Percentiles rank a stretch among this genome's conserved stretches.
phyloP scores from a whole-genome alignment of 129 eudicot species.

The Glebionis coronaria region DNA sequence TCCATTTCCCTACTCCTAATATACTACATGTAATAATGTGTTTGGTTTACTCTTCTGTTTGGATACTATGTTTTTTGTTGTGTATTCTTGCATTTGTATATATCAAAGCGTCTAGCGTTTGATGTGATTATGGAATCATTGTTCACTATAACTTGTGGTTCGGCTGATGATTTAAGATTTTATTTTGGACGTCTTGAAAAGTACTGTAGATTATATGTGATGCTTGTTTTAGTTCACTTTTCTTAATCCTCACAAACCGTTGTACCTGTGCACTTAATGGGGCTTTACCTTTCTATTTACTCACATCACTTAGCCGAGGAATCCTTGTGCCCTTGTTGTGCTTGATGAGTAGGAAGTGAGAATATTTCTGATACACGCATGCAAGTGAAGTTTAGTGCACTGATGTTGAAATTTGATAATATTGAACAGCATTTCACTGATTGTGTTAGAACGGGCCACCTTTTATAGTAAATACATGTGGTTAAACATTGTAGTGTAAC shows the following conservation, averaged over 20 bases:
- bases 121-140: background rate
- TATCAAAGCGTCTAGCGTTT: conserved; percentile 23
- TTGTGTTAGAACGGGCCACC: no score
- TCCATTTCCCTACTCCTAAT: background rate
- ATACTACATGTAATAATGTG: conserved; percentile 30
- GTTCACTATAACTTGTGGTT: conserved; percentile 1
- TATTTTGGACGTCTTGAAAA: background rate
- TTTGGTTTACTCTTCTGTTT: conserved; percentile 21
- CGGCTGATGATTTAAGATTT: background rate
- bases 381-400: no score
- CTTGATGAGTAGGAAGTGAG: background rate
- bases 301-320: no score
- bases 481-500: no score
- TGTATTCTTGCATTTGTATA: conserved; percentile 15
- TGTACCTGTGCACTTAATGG: background rate
- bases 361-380: no score
- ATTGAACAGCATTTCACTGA: no score
- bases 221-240: background rate
- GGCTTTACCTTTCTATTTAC: no score
- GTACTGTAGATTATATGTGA: background rate
- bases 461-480: no score
- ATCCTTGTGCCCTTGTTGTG: no score
- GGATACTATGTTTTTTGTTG: conserved; percentile 16
- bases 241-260: background rate
- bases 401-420: no score